These are phyloP conservation scores for Colletotrichum echinochloae DNA, from an alignment of 2,329 filamentous ascomycete species.

Conservation along the genomic window DNA sequence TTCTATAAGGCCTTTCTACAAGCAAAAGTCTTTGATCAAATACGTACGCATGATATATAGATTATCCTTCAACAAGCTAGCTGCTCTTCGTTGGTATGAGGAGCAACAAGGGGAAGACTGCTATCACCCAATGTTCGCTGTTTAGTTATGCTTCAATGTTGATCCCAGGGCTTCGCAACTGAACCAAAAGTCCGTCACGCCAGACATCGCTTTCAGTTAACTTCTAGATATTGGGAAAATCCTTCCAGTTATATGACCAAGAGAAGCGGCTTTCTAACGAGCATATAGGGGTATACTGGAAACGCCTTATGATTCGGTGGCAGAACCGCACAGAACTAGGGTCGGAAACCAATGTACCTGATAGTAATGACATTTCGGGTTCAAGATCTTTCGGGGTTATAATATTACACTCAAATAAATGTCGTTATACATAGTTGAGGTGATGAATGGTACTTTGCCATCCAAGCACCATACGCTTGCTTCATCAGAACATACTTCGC, in stretches of 20 bases:
- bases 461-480: not conserved
- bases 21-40: too few relatives aligned
- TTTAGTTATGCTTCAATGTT: not conserved
- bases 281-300: not conserved
- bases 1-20: too few relatives aligned
- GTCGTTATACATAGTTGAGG: not conserved
- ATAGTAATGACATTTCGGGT: not conserved
- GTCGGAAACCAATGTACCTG: too few relatives aligned
- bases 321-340: not conserved
- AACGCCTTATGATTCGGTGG: not conserved
- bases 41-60: not conserved
- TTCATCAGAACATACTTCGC: not conserved
- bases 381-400: too few relatives aligned
- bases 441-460: not conserved
- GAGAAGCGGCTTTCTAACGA: not conserved
- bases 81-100: not conserved
- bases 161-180: not conserved
- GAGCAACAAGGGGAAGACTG: not conserved
- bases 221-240: not conserved
- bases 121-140: not conserved
- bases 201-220: not conserved
- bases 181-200: not conserved
- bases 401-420: not conserved
- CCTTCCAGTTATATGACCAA: too few relatives aligned
- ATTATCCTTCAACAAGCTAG: rapidly evolving